Percentiles rank a stretch among this genome's conserved stretches.
phyloP scores from a whole-genome alignment of 2,329 filamentous ascomycete species.

The Lachnellula suecica region DNA sequence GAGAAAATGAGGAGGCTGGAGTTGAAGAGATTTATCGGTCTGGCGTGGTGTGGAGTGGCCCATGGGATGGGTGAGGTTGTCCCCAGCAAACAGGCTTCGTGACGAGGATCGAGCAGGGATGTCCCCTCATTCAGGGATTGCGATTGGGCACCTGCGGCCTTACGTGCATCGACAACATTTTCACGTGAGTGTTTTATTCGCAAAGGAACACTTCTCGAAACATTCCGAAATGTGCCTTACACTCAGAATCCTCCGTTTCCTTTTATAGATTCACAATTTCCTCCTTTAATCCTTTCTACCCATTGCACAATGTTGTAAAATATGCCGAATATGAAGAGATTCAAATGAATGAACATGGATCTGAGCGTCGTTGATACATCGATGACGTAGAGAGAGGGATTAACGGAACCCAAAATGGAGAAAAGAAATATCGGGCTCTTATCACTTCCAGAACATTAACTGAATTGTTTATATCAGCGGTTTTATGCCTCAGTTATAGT shows the following conservation, averaged over 20 bases:
- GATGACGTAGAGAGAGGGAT: constrained; percentile 14
- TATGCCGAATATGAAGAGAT: no score
- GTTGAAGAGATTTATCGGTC: constrained; percentile 19
- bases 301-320: no score
- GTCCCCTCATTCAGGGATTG: background rate
- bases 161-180: background rate
- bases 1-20: constrained; percentile 14
- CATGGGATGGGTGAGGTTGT: constrained; percentile 8
- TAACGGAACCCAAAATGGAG: constrained; percentile 1
- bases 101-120: constrained; percentile 8
- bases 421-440: constrained; percentile 7
- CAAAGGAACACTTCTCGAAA: no score
- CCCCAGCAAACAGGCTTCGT: constrained; percentile 15
- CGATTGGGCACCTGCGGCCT: constrained; percentile 13
- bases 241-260: background rate
- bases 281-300: background rate
- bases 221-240: background rate
- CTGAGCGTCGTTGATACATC: constrained; percentile 10
- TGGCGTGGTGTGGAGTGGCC: constrained; percentile 6
- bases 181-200: background rate
- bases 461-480: background rate
- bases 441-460: background rate
- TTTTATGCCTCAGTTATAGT: background rate
- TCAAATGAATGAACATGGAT: no score
- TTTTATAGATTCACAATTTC: background rate